A percentile compares a stretch with the other conserved stretches of the same genome.
Conservation (phyloP, 2,329 filamentous ascomycete species). For the Botrytis deweyae region DNA sequence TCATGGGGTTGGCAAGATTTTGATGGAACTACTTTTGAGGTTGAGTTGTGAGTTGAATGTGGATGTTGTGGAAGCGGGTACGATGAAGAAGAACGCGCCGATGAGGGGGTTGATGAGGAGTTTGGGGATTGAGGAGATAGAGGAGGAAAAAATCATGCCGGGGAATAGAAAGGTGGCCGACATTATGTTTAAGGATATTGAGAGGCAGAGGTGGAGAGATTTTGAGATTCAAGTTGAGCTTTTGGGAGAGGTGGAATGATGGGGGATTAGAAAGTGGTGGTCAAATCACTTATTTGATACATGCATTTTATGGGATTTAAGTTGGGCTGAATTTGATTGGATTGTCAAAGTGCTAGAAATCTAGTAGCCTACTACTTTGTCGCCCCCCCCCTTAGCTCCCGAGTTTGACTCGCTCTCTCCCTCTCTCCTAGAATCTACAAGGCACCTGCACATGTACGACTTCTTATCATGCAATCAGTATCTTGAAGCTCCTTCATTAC, state of each 20-base stretch:
- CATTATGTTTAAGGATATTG: conserved; percentile 4
- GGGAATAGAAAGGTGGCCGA: background rate
- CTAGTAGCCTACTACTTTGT: background rate
- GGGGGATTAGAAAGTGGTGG: too few species aligned
- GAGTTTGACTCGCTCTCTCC: background rate
- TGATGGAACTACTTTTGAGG: conserved; percentile 21
- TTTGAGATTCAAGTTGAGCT: conserved; percentile 1
- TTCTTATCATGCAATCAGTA: background rate
- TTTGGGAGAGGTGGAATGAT: background rate
- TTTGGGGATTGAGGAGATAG: conserved; percentile 24
- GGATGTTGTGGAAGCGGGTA: conserved; percentile 22
- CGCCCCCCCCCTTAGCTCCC: background rate
- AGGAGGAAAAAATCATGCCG: conserved; percentile 20
- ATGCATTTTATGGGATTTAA: background rate
- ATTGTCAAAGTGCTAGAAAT: too few species aligned
- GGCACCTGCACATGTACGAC: background rate
- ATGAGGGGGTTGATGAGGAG: conserved; percentile 27
- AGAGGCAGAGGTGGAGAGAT: background rate
- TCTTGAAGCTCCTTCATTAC: too few species aligned
- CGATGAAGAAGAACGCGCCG: conserved; percentile 25
- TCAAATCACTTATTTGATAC: background rate
- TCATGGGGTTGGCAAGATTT: background rate
- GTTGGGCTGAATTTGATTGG: too few species aligned
- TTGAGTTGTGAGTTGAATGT: conserved; percentile 27
- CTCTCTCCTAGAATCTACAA: background rate